Conservation (phyloP, 2,329 filamentous ascomycete species). For the Alternaria triticina region DNA sequence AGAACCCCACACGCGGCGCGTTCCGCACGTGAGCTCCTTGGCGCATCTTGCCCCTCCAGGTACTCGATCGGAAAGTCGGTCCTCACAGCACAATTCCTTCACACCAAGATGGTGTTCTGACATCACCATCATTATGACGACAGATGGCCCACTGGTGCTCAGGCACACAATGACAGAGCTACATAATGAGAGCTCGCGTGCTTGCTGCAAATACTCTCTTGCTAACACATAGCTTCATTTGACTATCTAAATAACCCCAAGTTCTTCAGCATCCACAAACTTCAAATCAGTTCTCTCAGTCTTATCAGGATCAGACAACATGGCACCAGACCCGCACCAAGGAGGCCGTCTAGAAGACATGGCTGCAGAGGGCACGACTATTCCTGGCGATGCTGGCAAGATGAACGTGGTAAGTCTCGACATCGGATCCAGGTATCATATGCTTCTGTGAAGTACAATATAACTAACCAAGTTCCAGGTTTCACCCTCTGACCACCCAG, state of each 20-base stretch:
- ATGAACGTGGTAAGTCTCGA: constrained; percentile 32
- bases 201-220: background rate
- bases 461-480: constrained; percentile 37
- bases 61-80: constrained; percentile 1
- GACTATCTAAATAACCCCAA: background rate
- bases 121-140: constrained; percentile 18
- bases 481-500: constrained; percentile 57
- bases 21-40: constrained; percentile 12
- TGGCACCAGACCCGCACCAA: constrained; percentile 34
- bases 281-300: background rate
- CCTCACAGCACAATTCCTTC: background rate
- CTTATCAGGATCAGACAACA: constrained; percentile 3
- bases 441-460: background rate
- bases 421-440: background rate
- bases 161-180: background rate
- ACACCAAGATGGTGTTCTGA: constrained; percentile 1
- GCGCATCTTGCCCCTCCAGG: background rate
- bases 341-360: constrained; percentile 48
- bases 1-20: constrained; percentile 4
- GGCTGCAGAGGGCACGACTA: constrained; percentile 42
- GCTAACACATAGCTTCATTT: background rate
- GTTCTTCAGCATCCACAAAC: background rate
- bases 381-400: constrained; percentile 57
- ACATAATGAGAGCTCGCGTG: constrained; percentile 6
- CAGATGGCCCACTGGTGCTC: background rate